Evolutionary conservation across 176 grass and related monocot species (phyloP).

Genomic region (Musa itinerans): DNA sequence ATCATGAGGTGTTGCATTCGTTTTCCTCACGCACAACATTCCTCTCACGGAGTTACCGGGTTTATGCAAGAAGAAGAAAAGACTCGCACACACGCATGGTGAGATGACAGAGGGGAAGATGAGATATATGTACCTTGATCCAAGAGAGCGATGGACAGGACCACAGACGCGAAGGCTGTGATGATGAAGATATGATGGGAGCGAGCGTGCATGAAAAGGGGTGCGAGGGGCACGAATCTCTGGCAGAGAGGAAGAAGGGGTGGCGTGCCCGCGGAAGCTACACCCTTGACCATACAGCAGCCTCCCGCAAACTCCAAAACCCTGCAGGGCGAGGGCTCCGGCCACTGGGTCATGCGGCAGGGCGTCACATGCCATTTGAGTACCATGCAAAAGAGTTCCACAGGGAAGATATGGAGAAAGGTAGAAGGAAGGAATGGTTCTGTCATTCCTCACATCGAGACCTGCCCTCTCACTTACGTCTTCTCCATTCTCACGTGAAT

Average conservation of each 20-base stretch:
- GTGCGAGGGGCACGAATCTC: neutral
- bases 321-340: neutral
- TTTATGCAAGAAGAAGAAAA: too few species aligned
- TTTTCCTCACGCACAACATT: too few species aligned
- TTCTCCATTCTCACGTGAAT: neutral
- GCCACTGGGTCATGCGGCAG: neutral
- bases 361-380: neutral
- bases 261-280: neutral
- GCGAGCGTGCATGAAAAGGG: too few species aligned
- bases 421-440: neutral
- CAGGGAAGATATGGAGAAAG: neutral
- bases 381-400: conserved; percentile 14
- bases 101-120: neutral
- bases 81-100: neutral
- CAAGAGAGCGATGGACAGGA: neutral
- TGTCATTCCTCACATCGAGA: too few species aligned
- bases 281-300: neutral
- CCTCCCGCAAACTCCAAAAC: neutral
- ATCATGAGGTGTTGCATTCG: too few species aligned
- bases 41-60: too few species aligned
- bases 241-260: neutral
- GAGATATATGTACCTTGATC: neutral
- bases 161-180: neutral
- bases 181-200: conserved; percentile 20
- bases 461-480: neutral